These are phyloP conservation scores for Saccharomycopsis amapae DNA, from an alignment of 805 yeast genomes.

Conservation along the genomic window DNA sequence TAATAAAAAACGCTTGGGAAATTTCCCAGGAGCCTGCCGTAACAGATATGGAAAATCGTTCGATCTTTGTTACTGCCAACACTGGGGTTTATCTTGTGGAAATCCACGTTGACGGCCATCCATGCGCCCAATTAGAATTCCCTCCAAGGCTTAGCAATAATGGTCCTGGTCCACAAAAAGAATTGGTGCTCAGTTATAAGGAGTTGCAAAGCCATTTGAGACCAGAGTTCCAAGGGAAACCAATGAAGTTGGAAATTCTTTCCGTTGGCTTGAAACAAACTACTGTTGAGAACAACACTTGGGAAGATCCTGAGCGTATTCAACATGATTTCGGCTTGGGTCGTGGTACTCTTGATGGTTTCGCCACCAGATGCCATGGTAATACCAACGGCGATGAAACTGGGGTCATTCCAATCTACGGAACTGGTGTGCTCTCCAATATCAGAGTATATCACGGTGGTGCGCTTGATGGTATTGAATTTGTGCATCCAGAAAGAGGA, in stretches of 20 bases:
- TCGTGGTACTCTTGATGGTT: conserved; percentile 34
- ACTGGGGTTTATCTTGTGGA: conserved; percentile 76
- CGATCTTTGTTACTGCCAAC: conserved; percentile 39
- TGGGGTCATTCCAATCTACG: conserved; percentile 30
- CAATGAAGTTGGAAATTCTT: conserved; percentile 27
- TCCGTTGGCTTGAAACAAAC: conserved; percentile 29
- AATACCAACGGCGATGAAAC: conserved; percentile 24
- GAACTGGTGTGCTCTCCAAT: conserved; percentile 31
- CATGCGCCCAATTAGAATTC: conserved; percentile 54
- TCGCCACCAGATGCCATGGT: conserved; percentile 33
- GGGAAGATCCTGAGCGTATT: conserved; percentile 21
- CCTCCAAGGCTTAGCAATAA: conserved; percentile 43
- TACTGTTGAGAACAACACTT: conserved; percentile 44
- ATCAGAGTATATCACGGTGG: conserved; percentile 66
- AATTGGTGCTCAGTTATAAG: conserved; percentile 41
- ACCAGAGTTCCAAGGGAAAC: conserved; percentile 28
- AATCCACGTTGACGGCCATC: conserved; percentile 50
- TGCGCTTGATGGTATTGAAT: conserved; percentile 76
- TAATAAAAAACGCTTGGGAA: conserved; percentile 22
- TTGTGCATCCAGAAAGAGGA: conserved; percentile 29
- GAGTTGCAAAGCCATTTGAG: conserved; percentile 37
- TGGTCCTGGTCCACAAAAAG: conserved; percentile 55
- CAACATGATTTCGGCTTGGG: conserved; percentile 37
- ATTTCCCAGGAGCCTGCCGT: conserved; percentile 36
- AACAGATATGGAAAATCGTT: conserved; percentile 39